Base-by-base conservation (phyloP, 192 early-diverging fungal species). In the Phycomyces blakesleeanus region DNA sequence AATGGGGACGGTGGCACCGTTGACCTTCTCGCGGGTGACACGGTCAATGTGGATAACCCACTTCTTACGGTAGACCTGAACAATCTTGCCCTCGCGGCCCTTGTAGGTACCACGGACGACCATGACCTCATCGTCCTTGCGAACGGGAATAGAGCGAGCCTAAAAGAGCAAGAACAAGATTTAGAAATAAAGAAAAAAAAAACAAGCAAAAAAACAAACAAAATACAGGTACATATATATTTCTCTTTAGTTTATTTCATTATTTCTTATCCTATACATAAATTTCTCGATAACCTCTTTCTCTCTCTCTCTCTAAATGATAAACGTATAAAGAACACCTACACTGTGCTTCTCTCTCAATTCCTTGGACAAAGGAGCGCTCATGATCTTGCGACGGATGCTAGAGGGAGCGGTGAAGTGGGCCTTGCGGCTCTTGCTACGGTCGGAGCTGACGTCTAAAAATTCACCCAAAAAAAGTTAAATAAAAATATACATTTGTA, bases 21-120 rank as follows among this genome's bases (percentile, higher is more conserved):
- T 99, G 76, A 87, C 87, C 91, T 99, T 99, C 82, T 99, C 95
- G 77, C 87, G 91, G 76, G 79, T 87, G 67, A 99, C 79, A 71
- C 96, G 94, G 80, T 99, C 96, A 56, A 99, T 89, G 86, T 98
- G 91, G 81, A 99, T 99, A 61, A 96, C 89, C 89, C 89, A 99
- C 89, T 95, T 97, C 83, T 94, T 92, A 78, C 97, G 93, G 94
- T 97, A 98, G 72, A 96, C 94, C 63, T 88, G 83, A 68, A 83
- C 77, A 63, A 99, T 93, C 89, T 96, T 96, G 70, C 97, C 97
- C 78, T 94, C 91, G 69, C 90, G 91, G 76, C 93, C 95, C 89
- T 97, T 97, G 88, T 88, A 82, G 79, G 84, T 84, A 75, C 97
- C 97, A 71, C 96, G 90, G 73, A 93, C 87, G 71, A 99, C 87